Percentiles rank a stretch among this genome's conserved stretches.
These are phyloP conservation scores for Tricholoma bakamatsutake DNA, from an alignment of 768 basidiomycete genomes.

Conservation along the genomic window DNA sequence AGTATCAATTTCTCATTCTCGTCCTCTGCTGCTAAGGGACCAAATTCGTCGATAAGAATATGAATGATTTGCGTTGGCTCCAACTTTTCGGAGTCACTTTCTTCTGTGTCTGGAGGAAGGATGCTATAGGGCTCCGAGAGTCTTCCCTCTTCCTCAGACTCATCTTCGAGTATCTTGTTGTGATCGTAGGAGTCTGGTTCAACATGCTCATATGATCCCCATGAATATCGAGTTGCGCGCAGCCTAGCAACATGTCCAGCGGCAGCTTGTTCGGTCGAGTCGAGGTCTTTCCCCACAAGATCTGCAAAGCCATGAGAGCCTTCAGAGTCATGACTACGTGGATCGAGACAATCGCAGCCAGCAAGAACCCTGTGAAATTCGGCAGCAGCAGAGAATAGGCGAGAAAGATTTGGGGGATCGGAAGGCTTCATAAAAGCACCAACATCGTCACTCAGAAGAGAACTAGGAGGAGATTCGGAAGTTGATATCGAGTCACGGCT, in stretches of 20 bases:
- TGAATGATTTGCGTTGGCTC: constrained; percentile 41
- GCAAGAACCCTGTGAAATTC: constrained; percentile 31
- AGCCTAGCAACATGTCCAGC: constrained; percentile 32
- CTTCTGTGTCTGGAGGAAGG: constrained; percentile 19
- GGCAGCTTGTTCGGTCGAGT: constrained; percentile 25
- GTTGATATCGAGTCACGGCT: background rate
- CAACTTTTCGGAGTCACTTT: constrained; percentile 27
- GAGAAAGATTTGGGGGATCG: constrained; percentile 23
- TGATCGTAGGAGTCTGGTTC: constrained; percentile 12
- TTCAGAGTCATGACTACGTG: constrained; percentile 12
- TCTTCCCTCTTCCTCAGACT: background rate
- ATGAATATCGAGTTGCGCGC: constrained; percentile 26
- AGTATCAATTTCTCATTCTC: constrained; percentile 46
- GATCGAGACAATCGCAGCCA: constrained; percentile 17
- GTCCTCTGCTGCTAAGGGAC: constrained; percentile 36
- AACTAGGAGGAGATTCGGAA: constrained; percentile 1
- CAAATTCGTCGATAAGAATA: constrained; percentile 54
- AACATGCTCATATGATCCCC: constrained; percentile 11
- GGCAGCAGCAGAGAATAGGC: constrained; percentile 33
- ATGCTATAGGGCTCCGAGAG: constrained; percentile 11
- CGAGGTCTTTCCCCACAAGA: constrained; percentile 39
- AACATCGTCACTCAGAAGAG: constrained; percentile 12
- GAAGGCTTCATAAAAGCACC: constrained; percentile 6
- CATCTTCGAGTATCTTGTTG: constrained; percentile 13
- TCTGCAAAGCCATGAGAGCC: constrained; percentile 29